Evolutionary conservation across 129 eudicot species (phyloP).

Genomic region (Pittosporum tobira): DNA sequence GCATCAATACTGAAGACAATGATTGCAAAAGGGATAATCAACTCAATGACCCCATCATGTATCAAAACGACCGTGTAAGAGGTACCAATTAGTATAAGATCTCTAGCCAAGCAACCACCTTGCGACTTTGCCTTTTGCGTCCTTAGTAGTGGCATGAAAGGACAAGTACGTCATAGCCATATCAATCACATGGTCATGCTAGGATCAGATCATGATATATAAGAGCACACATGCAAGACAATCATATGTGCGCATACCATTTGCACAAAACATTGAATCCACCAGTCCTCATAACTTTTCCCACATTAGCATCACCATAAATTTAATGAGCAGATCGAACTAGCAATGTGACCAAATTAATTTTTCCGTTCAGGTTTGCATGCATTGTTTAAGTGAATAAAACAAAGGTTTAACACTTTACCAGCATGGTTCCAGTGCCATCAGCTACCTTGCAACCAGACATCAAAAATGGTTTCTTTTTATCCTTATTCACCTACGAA

Average conservation of each 20-base stretch:
- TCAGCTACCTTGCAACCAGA: conserved; percentile 98
- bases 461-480: conserved; percentile 76
- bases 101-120: background rate
- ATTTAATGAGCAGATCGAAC: background rate
- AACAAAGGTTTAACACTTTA: conserved; percentile 21
- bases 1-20: too few relatives aligned
- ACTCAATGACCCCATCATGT: background rate
- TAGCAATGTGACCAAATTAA: background rate
- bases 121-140: background rate
- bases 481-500: conserved; percentile 64
- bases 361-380: too few relatives aligned
- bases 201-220: background rate
- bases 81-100: too few relatives aligned
- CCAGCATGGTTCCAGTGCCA: conserved; percentile 97
- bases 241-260: background rate
- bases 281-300: background rate
- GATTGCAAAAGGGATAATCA: background rate
- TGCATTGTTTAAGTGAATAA: background rate
- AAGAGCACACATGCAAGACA: background rate
- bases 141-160: background rate
- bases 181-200: background rate
- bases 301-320: background rate
- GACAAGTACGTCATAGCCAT: background rate
- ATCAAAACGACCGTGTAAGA: too few relatives aligned
- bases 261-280: background rate